phyloP scores from a whole-genome alignment of 139 green algal species.

The Gonium pectorale region DNA sequence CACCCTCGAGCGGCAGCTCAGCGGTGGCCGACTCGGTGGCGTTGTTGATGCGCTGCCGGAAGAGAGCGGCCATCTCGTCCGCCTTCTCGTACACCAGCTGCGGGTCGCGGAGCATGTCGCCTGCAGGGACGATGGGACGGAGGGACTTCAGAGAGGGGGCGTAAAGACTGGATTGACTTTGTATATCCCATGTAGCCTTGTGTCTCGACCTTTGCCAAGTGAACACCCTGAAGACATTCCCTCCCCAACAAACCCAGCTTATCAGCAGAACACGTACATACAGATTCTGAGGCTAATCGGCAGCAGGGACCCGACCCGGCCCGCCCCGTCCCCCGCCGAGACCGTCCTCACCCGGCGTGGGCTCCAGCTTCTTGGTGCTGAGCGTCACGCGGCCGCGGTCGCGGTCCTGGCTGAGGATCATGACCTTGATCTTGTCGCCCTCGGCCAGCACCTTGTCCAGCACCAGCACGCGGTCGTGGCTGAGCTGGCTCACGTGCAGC shows the following conservation, averaged over 20 bases:
- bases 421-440: constrained; percentile 97
- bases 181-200: too few species aligned
- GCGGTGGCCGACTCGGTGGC: neutral
- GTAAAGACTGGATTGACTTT: too few species aligned
- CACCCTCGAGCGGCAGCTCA: neutral
- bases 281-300: neutral
- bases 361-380: constrained; percentile 98
- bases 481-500: constrained; percentile 98
- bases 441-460: constrained; percentile 84
- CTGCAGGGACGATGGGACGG: constrained; percentile 44
- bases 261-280: too few species aligned
- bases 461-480: constrained; percentile 89
- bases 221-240: too few species aligned
- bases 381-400: constrained; percentile 91
- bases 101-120: constrained; percentile 96
- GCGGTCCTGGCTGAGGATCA: constrained; percentile 94
- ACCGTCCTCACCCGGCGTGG: constrained; percentile 84
- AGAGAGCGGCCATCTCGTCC: constrained; percentile 94
- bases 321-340: neutral
- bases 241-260: neutral
- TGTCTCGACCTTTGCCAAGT: too few species aligned
- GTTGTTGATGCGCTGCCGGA: constrained; percentile 59
- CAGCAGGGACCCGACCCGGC: too few species aligned
- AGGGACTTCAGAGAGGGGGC: too few species aligned
- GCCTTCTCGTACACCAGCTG: constrained; percentile 94